A percentile compares a stretch with the other conserved stretches of the same genome.
These are phyloP conservation scores for Amauroascus niger DNA, from an alignment of 2,329 filamentous ascomycete genomes.

Conservation along the genomic window DNA sequence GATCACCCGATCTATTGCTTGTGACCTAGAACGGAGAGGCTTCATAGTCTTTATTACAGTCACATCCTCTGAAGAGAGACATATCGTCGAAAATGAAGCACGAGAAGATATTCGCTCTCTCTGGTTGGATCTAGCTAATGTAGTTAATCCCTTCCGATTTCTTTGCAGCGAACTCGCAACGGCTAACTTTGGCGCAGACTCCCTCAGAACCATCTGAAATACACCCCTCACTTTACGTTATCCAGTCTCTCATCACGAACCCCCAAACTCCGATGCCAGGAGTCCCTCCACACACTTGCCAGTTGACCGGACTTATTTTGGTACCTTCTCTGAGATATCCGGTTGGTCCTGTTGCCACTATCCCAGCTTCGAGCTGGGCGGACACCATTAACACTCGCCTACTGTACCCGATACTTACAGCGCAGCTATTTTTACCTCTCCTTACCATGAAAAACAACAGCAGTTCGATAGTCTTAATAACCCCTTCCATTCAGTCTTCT, in stretches of 20 bases:
- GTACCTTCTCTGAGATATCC: constrained; percentile 72
- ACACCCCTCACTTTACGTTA: constrained; percentile 58
- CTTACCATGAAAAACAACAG: constrained; percentile 52
- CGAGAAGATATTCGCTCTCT: constrained; percentile 73
- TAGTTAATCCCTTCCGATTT: constrained; percentile 19
- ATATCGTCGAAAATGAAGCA: constrained; percentile 63
- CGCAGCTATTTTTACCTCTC: constrained; percentile 79
- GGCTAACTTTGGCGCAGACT: constrained; percentile 34
- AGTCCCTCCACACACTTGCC: constrained; percentile 64
- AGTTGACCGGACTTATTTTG: constrained; percentile 69
- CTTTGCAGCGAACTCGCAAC: background rate
- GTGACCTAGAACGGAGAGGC: constrained; percentile 81
- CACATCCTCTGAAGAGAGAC: constrained; percentile 74
- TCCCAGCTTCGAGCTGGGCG: constrained; percentile 73
- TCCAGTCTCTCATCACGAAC: constrained; percentile 62
- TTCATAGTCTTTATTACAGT: constrained; percentile 92
- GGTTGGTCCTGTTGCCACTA: constrained; percentile 72
- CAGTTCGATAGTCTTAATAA: constrained; percentile 37
- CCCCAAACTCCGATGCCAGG: constrained; percentile 68
- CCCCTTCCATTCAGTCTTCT: constrained; percentile 39
- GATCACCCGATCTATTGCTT: constrained; percentile 68
- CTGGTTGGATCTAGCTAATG: constrained; percentile 62
- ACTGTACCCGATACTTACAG: constrained; percentile 75
- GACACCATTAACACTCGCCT: constrained; percentile 89
- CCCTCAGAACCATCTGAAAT: constrained; percentile 49